Conservation (phyloP, 768 basidiomycete species). For the Boletus sensibilis region DNA sequence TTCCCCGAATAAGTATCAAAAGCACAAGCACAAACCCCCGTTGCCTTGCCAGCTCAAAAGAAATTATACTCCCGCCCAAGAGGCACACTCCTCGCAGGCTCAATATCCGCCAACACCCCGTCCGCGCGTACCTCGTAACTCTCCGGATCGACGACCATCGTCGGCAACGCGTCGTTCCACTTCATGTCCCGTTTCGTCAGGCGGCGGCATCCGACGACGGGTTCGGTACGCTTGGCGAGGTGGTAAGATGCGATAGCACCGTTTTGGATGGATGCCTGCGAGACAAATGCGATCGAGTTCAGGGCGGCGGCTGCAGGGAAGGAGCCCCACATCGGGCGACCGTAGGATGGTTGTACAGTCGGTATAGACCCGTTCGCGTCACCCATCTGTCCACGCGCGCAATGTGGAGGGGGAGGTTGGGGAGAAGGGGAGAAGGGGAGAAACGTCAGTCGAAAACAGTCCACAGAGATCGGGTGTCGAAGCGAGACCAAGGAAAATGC, state of each 20-base stretch:
- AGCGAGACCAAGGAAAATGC: neutral
- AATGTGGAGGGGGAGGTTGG: neutral
- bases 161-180: conserved; percentile 80
- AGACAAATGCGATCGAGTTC: conserved; percentile 87
- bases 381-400: conserved; percentile 58
- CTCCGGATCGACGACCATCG: conserved; percentile 90
- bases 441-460: neutral
- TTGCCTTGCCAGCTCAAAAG: conserved; percentile 47
- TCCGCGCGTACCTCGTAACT: conserved; percentile 83
- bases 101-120: conserved; percentile 72
- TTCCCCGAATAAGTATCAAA: neutral
- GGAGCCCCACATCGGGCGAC: conserved; percentile 93
- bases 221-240: conserved; percentile 67
- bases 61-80: conserved; percentile 75
- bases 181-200: conserved; percentile 92
- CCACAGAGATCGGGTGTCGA: neutral
- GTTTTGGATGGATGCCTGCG: conserved; percentile 59
- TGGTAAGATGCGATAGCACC: conserved; percentile 65
- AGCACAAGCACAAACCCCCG: neutral
- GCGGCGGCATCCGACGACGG: conserved; percentile 72
- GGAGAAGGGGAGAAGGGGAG: neutral
- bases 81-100: conserved; percentile 67
- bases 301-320: conserved; percentile 74
- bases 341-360: conserved; percentile 85
- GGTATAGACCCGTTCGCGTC: conserved; percentile 97